phyloP scores from a whole-genome alignment of 2,329 filamentous ascomycete genomes.

The Monilinia polystroma region DNA sequence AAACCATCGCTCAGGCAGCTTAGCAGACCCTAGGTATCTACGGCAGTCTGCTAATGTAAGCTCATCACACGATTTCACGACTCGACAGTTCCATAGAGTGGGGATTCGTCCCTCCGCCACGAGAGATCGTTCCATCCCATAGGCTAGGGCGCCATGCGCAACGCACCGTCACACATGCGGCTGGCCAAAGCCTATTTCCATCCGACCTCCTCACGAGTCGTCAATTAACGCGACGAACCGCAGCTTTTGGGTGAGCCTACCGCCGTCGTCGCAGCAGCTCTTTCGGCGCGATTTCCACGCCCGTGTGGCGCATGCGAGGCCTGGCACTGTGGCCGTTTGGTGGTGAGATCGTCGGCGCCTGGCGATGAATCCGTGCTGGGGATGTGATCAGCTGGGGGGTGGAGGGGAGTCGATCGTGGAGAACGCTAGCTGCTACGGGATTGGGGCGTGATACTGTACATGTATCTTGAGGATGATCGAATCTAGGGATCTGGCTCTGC shows the following conservation, averaged over 20 bases:
- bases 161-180: neutral
- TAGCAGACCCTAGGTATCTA: no score
- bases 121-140: neutral
- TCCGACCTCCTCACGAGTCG: neutral
- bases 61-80: no score
- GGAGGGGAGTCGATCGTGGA: neutral
- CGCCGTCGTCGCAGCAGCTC: neutral
- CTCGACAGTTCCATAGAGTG: no score
- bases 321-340: neutral
- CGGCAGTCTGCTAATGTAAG: no score
- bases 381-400: neutral
- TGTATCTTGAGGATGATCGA: neutral
- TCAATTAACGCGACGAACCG: neutral
- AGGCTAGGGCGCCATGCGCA: neutral
- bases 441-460: neutral
- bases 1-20: no score
- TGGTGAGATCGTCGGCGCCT: neutral
- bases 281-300: neutral
- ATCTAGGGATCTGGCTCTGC: neutral
- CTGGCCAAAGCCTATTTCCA: neutral
- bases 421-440: neutral
- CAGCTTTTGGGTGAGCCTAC: neutral
- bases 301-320: conserved; percentile 1
- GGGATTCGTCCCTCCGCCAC: no score
- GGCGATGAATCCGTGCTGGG: neutral